A percentile compares a stretch with the other conserved stretches of the same genome.
Evolutionary conservation across 1,284 basidiomycete species (phyloP).

Genomic region (Heterobasidion irregulare): DNA sequence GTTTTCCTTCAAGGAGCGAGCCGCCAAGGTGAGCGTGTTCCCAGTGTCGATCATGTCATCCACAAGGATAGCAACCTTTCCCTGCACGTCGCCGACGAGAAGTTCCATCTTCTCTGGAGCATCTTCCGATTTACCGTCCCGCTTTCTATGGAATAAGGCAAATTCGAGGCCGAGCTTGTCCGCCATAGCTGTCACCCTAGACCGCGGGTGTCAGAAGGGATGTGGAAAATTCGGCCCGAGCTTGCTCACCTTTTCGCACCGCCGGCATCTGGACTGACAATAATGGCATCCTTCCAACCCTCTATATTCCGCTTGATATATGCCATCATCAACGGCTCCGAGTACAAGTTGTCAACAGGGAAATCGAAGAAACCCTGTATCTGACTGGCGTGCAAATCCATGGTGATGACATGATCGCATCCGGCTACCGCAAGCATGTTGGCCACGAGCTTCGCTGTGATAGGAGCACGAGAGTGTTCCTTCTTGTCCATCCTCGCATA

Average conservation of each 20-base stretch:
- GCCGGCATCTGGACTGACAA: conserved; percentile 96
- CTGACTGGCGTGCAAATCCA: conserved; percentile 97
- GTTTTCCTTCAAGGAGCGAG: conserved; percentile 77
- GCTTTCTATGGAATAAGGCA: conserved; percentile 92
- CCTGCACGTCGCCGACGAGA: conserved; percentile 92
- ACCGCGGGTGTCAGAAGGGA: neutral
- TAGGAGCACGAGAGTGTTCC: conserved; percentile 93
- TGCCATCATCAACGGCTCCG: conserved; percentile 80
- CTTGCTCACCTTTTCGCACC: conserved; percentile 87
- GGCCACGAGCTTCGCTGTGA: conserved; percentile 96
- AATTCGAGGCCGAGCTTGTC: conserved; percentile 96
- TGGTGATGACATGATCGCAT: conserved; percentile 97
- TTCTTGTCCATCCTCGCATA: conserved; percentile 98
- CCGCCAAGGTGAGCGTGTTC: conserved; percentile 80
- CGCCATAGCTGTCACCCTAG: conserved; percentile 87
- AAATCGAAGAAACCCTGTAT: conserved; percentile 99
- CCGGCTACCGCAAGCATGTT: conserved; percentile 97
- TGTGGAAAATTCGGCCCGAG: neutral
- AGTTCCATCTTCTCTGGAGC: conserved; percentile 84
- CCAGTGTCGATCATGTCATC: conserved; percentile 99
- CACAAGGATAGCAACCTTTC: conserved; percentile 89
- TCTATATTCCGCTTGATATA: conserved; percentile 88
- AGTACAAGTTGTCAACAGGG: conserved; percentile 94
- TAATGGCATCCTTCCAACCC: conserved; percentile 84
- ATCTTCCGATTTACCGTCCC: conserved; percentile 48